Evolutionary conservation across 495 filamentous ascomycete genomes (phyloP), one percentile per base, ranked within the genome.

Genomic region (Penicillium subrubescens): DNA sequence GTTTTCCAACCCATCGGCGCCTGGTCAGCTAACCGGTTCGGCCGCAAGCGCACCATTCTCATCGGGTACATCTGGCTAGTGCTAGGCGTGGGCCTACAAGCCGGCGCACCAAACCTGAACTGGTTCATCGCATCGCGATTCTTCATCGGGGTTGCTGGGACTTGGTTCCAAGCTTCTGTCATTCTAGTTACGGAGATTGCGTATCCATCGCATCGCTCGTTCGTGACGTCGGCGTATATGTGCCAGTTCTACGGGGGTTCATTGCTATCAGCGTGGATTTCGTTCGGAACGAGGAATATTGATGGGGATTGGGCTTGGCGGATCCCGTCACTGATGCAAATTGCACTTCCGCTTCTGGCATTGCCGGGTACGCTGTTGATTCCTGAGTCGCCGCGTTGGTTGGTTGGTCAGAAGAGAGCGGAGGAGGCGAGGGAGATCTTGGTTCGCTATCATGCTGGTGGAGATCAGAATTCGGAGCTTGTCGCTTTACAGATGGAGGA

Each of bases 161-260:
- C 44, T 12, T 48, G 44, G 44, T 48, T 48, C 10, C 44, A 48
- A 48, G 44, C 44, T 0, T 48, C 44, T 0, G 44, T 48, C 2
- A 48, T 48, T 5, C 44, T 48, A 5, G 44, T 48, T 8, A 48
- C 44, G 19, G 44, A 48, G 44, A 48, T 48, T 25, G 44, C 44
- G 19, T 48, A 48, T 14, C 44, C 44, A 8, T 48, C 44, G 19
- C 44, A 48, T 12, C 44, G 44, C 44, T 48, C 44, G 8, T 48
- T 48, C n/a, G 19, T 87, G 57, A 89, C 83, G 33, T 82, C 83
- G 21, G 75, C 89, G n/a, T 90, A 87, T 73, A 89, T 89, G 78
- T 86, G 79, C 52, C 76, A 84, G 52, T 89, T 84, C 82, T 87
- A 88, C 73, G 77, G 84, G 33, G 88, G 88, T 31, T 83, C 83